These are phyloP conservation scores for Fusarium austroafricanum DNA, from an alignment of 2,329 filamentous ascomycete genomes.

Conservation along the genomic window DNA sequence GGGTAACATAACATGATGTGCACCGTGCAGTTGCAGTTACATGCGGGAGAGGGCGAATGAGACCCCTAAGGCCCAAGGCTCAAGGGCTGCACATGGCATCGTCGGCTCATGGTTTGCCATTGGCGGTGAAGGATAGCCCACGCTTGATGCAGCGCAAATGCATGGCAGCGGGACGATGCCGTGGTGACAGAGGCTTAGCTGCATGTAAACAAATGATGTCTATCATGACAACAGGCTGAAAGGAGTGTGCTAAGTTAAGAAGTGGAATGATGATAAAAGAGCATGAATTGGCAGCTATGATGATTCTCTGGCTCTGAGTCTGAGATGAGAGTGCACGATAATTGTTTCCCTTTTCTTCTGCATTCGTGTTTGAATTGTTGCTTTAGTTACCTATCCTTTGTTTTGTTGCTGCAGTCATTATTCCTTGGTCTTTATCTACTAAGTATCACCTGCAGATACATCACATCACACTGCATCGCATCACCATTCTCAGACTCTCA, in stretches of 20 bases:
- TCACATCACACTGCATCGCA: slow-evolving; percentile 11
- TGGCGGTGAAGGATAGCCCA: slow-evolving; percentile 33
- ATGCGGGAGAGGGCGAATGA: slow-evolving; percentile 27
- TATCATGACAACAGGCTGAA: slow-evolving; percentile 40
- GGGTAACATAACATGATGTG: slow-evolving; percentile 7
- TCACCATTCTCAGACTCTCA: background rate
- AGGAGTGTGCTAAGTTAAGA: background rate
- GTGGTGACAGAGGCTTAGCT: slow-evolving; percentile 43
- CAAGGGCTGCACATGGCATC: too few species aligned
- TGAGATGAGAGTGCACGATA: background rate
- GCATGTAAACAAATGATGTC: slow-evolving; percentile 45
- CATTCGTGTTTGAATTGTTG: background rate
- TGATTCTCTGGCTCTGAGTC: background rate
- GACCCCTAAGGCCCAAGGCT: too few species aligned
- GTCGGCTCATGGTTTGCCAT: slow-evolving; percentile 28
- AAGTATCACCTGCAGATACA: background rate
- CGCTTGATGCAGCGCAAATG: slow-evolving; percentile 37
- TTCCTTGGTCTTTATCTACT: background rate
- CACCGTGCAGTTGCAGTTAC: background rate
- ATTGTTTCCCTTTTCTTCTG: background rate
- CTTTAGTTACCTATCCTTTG: slow-evolving; percentile 3
- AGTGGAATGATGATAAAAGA: slow-evolving; percentile 15
- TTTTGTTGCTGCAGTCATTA: slow-evolving; percentile 2
- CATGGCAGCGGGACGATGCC: slow-evolving; percentile 40
- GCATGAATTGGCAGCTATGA: background rate